Conservation (phyloP, 75 land plant species). For the Chamaecyparis obtusa region DNA sequence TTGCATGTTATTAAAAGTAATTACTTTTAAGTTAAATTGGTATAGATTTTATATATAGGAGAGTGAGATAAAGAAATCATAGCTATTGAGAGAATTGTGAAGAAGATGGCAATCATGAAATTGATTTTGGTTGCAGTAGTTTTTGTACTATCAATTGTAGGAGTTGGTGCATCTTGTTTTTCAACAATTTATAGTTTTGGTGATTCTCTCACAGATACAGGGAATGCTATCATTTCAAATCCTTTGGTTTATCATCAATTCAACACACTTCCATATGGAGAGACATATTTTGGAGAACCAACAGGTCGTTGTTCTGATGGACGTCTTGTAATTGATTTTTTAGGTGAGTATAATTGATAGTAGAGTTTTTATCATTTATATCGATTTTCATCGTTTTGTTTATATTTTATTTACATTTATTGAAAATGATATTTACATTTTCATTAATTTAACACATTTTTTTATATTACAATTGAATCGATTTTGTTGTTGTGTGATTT, state of each 20-base stretch:
- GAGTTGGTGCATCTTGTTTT: neutral
- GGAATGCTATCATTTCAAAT: neutral
- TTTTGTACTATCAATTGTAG: neutral
- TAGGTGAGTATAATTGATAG: neutral
- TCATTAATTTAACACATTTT: too few species aligned
- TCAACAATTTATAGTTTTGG: constrained; percentile 9
- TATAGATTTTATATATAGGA: too few species aligned
- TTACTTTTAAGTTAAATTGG: too few species aligned
- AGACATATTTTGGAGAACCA: neutral
- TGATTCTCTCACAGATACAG: neutral
- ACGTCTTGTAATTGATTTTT: neutral
- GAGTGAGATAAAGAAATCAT: too few species aligned
- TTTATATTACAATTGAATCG: too few species aligned
- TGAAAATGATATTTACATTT: too few species aligned
- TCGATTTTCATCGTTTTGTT: neutral
- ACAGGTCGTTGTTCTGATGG: neutral
- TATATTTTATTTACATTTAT: neutral
- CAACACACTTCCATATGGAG: neutral
- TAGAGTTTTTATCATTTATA: neutral
- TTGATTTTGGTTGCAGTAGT: too few species aligned
- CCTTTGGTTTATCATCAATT: neutral
- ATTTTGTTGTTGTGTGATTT: neutral
- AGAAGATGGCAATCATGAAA: too few species aligned
- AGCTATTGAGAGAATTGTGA: too few species aligned
- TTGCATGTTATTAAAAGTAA: too few species aligned